Conservation (phyloP, 768 basidiomycete species). For the Rhizopogon vesiculosus region DNA sequence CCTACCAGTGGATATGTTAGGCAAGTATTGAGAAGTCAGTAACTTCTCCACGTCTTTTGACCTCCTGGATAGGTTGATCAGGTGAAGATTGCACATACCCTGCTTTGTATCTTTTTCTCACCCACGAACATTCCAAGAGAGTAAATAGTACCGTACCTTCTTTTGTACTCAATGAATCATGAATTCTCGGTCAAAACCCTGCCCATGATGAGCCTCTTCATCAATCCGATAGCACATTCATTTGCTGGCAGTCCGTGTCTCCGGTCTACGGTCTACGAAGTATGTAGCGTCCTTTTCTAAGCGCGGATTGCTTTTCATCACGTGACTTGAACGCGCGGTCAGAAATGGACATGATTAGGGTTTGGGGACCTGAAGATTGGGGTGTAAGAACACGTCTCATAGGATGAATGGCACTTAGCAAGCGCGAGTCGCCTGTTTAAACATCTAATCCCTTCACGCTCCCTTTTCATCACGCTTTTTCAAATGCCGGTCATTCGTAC, state of each 20-base stretch:
- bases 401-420: background rate
- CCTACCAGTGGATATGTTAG: slow-evolving; percentile 32
- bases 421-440: slow-evolving; percentile 24
- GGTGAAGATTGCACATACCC: slow-evolving; percentile 25
- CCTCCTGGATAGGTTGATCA: slow-evolving; percentile 17
- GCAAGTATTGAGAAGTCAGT: slow-evolving; percentile 16
- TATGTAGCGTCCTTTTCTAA: too few relatives aligned
- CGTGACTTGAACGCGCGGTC: slow-evolving; percentile 1
- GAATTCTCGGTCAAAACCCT: background rate
- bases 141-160: slow-evolving; percentile 28
- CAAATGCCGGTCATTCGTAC: slow-evolving; percentile 33
- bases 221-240: too few relatives aligned
- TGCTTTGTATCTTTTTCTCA: slow-evolving; percentile 15
- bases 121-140: slow-evolving; percentile 17
- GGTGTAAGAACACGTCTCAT: slow-evolving; percentile 1
- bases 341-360: background rate
- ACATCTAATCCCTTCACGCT: slow-evolving; percentile 9
- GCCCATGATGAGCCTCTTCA: too few relatives aligned
- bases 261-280: too few relatives aligned
- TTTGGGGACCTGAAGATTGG: background rate
- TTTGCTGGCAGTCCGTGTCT: too few relatives aligned
- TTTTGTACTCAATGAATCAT: slow-evolving; percentile 21
- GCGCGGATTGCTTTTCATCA: slow-evolving; percentile 5
- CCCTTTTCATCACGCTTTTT: slow-evolving; percentile 8
- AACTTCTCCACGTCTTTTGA: background rate